Evolutionary conservation across 2,329 filamentous ascomycete species (phyloP).

Genomic region (Colletotrichum liriopes): DNA sequence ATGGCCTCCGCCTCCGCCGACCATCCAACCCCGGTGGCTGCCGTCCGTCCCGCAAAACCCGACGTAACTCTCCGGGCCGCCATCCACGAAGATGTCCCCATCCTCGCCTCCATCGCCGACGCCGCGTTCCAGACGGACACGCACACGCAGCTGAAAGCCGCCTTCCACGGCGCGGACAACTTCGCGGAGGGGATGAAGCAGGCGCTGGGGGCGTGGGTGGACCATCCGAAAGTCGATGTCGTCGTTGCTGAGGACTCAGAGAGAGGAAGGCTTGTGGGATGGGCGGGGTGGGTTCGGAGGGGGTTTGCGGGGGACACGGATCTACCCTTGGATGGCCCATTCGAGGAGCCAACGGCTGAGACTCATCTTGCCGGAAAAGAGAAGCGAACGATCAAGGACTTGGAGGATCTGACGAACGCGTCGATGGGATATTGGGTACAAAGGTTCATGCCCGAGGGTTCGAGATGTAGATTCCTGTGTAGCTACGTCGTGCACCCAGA

Average conservation of each 20-base stretch:
- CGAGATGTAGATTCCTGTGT: slow-evolving; percentile 54
- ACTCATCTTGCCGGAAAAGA: not conserved
- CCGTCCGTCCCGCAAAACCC: slow-evolving; percentile 10
- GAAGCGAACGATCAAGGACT: slow-evolving; percentile 46
- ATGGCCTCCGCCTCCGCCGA: slow-evolving; percentile 12
- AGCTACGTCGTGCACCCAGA: slow-evolving; percentile 52
- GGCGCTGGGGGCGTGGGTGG: slow-evolving; percentile 46
- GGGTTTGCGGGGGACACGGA: slow-evolving; percentile 47
- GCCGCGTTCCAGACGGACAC: slow-evolving; percentile 51
- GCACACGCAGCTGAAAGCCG: slow-evolving; percentile 54
- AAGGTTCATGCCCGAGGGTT: slow-evolving; percentile 47
- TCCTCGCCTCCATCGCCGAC: slow-evolving; percentile 50
- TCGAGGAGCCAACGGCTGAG: slow-evolving; percentile 15
- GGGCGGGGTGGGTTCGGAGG: slow-evolving; percentile 53
- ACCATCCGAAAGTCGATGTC: slow-evolving; percentile 47
- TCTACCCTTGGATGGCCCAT: slow-evolving; percentile 40
- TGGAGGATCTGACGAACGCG: slow-evolving; percentile 49
- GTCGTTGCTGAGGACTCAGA: slow-evolving; percentile 53
- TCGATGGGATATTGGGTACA: slow-evolving; percentile 50
- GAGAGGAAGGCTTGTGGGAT: slow-evolving; percentile 51
- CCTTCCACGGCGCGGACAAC: slow-evolving; percentile 48
- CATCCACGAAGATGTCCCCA: slow-evolving; percentile 47
- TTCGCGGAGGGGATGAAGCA: slow-evolving; percentile 47
- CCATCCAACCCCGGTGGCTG: too few species aligned
- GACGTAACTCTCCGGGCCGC: slow-evolving; percentile 20